Evolutionary conservation across 805 yeast species (phyloP), one percentile per base, ranked within the genome.

Genomic region (Nakazawaea ernobii): DNA sequence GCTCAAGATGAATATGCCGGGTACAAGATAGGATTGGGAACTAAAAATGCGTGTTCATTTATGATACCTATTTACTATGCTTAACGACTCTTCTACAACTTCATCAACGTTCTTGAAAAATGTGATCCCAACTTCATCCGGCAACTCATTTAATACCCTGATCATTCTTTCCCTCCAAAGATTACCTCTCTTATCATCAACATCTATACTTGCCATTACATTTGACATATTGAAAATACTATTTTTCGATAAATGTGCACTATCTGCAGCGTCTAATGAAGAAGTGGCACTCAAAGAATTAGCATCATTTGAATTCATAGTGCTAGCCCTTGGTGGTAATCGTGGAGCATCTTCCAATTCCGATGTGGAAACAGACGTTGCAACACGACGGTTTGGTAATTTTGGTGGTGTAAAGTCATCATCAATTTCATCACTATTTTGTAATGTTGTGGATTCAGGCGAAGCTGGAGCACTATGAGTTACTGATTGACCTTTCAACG

Each of bases 141-240:
- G 79, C 17, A 77, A 60, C 47, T 59, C 62, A 41, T 62, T 56
- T 8, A 68, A 59, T 9, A 80, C 74, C 4, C 63, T 59, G n/a
- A 62, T 52, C 1, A 80, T 67, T 39, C 88, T 68, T 30, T 66
- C 65, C 46, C 71, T 73, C 91, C 91, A 84, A 15, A 67, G 54
- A 17, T 77, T 82, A 24, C 72, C 71, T 39, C 68, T 73, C 49
- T 72, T 77, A 53, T 80, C 86, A 13, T 66, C 59, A 17, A 43
- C 46, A 52, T 59, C 52, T 49, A 50, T 14, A 55, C 56, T 32
- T 28, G 42, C 58, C 59, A 50, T 59, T 63, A 47, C 44, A 30
- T 42, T 42, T 11, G 41, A 15, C 29, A 35, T 26, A 32, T 42
- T 38, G 10, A 27, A 37, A 17, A 37, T 27, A 10, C 45, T 28